phyloP scores from a whole-genome alignment of 352 stramenopile genomes.

The Phytophthora litchii region DNA sequence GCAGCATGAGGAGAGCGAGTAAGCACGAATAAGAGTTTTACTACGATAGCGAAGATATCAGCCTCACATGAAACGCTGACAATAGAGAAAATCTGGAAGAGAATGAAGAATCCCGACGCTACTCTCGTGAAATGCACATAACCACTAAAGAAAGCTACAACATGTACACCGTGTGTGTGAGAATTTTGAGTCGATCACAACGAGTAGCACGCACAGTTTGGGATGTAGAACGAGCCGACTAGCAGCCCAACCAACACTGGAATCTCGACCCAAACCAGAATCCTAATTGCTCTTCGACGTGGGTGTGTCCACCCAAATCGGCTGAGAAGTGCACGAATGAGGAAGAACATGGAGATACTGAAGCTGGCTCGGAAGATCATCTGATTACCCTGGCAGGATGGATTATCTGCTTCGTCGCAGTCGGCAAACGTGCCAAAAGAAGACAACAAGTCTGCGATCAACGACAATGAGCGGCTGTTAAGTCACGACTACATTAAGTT shows the following conservation, averaged over 20 bases:
- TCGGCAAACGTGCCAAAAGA: constrained; percentile 70
- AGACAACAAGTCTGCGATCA: constrained; percentile 30
- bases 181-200: background rate
- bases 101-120: constrained; percentile 70
- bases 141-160: constrained; percentile 65
- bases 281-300: constrained; percentile 30
- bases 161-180: background rate
- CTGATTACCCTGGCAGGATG: constrained; percentile 67
- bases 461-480: background rate
- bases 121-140: constrained; percentile 64
- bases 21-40: background rate
- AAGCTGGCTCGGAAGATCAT: constrained; percentile 76
- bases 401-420: constrained; percentile 47
- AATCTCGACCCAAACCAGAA: constrained; percentile 49
- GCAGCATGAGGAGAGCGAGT: background rate
- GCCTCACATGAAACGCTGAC: constrained; percentile 75
- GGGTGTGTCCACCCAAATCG: constrained; percentile 41
- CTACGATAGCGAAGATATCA: background rate
- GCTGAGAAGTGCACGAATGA: constrained; percentile 53
- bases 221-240: constrained; percentile 77
- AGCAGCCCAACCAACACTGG: constrained; percentile 57
- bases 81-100: constrained; percentile 84
- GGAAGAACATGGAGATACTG: constrained; percentile 63
- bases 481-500: background rate
- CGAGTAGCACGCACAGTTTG: constrained; percentile 41